Percentiles rank a stretch among this genome's conserved stretches.
These are phyloP conservation scores for Sclerotinia glacialis DNA, from an alignment of 2,329 filamentous ascomycete species.

Conservation along the genomic window DNA sequence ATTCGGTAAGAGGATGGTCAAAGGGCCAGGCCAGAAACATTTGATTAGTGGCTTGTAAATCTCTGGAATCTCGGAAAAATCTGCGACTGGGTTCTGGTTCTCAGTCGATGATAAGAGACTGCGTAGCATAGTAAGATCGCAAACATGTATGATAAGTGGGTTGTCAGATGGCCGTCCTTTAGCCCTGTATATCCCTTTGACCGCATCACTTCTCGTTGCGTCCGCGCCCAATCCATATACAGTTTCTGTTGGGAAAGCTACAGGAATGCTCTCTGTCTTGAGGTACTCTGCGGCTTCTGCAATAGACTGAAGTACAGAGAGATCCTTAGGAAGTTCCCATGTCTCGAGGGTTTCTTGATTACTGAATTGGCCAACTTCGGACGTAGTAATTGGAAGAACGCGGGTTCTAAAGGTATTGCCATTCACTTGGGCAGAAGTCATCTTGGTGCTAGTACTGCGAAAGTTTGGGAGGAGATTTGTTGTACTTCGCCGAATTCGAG, in stretches of 20 bases:
- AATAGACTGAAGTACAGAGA: conserved; percentile 26
- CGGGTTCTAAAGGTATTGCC: conserved; percentile 29
- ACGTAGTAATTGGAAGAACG: conserved; percentile 30
- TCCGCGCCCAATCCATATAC: conserved; percentile 97
- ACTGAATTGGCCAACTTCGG: conserved; percentile 32
- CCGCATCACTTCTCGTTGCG: conserved; percentile 78
- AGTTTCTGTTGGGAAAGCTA: conserved; percentile 96
- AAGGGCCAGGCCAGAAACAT: conserved; percentile 88
- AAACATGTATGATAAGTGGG: conserved; percentile 89
- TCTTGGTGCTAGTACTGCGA: conserved; percentile 24
- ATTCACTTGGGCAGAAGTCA: conserved; percentile 28
- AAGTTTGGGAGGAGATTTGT: conserved; percentile 22
- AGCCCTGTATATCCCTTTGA: conserved; percentile 86
- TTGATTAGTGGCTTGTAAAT: conserved; percentile 72
- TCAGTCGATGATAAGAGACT: conserved; percentile 27
- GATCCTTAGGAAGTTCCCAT: conserved; percentile 32
- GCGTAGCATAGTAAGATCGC: conserved; percentile 56
- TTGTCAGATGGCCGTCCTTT: conserved; percentile 93
- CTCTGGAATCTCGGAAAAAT: conserved; percentile 33
- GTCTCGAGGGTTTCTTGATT: conserved; percentile 32
- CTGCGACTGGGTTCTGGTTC: conserved; percentile 35
- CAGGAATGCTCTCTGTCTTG: conserved; percentile 51
- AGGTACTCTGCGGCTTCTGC: conserved; percentile 35
- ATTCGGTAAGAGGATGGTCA: conserved; percentile 85
- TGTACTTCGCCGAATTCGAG: conserved; percentile 22